phyloP scores from a whole-genome alignment of 371 early-diverging fungal species.

The Mucor velutinosus region DNA sequence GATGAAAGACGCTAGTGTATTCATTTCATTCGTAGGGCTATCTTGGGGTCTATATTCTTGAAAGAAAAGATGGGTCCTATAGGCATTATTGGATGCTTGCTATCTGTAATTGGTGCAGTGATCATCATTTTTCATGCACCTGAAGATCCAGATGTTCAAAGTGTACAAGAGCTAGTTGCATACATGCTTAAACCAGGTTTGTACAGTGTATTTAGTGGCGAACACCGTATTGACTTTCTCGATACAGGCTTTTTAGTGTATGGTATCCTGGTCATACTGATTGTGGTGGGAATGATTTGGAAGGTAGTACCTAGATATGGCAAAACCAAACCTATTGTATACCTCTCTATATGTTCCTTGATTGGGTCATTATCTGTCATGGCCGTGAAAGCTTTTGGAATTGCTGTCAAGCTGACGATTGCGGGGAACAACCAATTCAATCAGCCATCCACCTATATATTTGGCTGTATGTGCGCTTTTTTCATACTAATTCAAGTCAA shows the following conservation, averaged over 20 bases:
- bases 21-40: constrained; percentile 18
- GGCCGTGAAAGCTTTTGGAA: constrained; percentile 89
- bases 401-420: constrained; percentile 88
- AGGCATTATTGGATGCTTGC: constrained; percentile 86
- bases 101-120: constrained; percentile 88
- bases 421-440: constrained; percentile 88
- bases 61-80: constrained; percentile 77
- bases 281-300: constrained; percentile 74
- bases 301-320: constrained; percentile 80
- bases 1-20: not conserved
- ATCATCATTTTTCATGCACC: constrained; percentile 88
- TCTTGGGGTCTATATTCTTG: constrained; percentile 46
- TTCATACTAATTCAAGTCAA: constrained; percentile 90
- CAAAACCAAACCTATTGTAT: constrained; percentile 76
- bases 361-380: constrained; percentile 90
- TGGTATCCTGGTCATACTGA: constrained; percentile 58
- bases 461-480: constrained; percentile 69
- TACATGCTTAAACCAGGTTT: constrained; percentile 73
- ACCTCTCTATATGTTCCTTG: constrained; percentile 84
- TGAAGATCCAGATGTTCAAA: constrained; percentile 75
- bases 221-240: constrained; percentile 53
- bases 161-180: constrained; percentile 66
- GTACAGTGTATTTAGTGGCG: not conserved
- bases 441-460: constrained; percentile 85
- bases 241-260: constrained; percentile 43